Conservation (phyloP, 331 rosid species). For the Acacia pycnantha region DNA sequence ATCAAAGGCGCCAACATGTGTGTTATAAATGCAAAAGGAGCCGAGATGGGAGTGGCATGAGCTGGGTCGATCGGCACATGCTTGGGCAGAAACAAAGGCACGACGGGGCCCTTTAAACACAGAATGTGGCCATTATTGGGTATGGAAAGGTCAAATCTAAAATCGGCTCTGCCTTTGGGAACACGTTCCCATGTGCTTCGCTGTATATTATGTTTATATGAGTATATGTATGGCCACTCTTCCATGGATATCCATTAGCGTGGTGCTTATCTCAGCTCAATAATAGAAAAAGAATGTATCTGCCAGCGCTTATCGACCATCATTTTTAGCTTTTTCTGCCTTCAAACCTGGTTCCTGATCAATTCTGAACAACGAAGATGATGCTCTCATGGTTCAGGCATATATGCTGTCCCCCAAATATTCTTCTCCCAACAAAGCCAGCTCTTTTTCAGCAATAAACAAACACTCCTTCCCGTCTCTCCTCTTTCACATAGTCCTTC, state of each 20-base stretch:
- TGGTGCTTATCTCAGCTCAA: background rate
- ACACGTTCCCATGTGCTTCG: constrained; percentile 35
- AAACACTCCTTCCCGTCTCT: too few species aligned
- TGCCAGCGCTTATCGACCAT: background rate
- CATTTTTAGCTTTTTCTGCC: background rate
- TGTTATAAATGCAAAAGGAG: constrained; percentile 2
- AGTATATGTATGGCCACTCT: too few species aligned
- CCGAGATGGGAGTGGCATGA: constrained; percentile 26
- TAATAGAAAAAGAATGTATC: too few species aligned
- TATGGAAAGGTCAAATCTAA: background rate
- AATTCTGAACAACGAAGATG: background rate
- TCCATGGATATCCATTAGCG: background rate
- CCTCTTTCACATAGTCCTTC: too few species aligned
- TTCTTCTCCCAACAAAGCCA: background rate
- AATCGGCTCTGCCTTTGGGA: constrained; percentile 16
- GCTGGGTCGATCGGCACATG: constrained; percentile 58
- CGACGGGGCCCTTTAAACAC: background rate
- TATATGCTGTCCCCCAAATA: background rate
- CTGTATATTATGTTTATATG: too few species aligned
- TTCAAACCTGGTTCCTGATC: background rate
- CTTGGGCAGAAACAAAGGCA: background rate
- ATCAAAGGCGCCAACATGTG: background rate
- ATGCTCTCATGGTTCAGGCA: background rate
- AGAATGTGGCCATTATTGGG: constrained; percentile 26
- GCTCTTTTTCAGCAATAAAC: too few species aligned